Percentiles rank a stretch among this genome's conserved stretches.
These are phyloP conservation scores for Singerocomus inundabilis DNA, from an alignment of 1,284 basidiomycete genomes.

Conservation along the genomic window DNA sequence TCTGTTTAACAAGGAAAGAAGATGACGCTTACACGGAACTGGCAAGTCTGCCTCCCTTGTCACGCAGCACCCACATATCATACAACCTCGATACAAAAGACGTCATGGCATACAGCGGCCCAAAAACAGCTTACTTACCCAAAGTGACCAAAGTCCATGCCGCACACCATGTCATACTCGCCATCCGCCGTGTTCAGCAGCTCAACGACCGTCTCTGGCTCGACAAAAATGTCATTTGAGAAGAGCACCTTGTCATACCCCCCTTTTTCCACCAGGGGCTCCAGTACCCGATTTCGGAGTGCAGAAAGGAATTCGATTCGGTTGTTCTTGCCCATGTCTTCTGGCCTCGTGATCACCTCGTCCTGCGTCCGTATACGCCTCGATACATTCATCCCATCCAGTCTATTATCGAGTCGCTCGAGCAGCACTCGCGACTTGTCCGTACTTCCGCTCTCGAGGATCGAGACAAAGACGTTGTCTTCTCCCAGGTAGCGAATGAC, in stretches of 20 bases:
- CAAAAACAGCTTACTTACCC: constrained; percentile 23
- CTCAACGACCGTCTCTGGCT: constrained; percentile 45
- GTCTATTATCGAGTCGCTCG: constrained; percentile 6
- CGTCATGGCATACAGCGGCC: background rate
- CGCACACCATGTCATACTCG: constrained; percentile 56
- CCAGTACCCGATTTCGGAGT: constrained; percentile 46
- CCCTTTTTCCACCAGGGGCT: constrained; percentile 39
- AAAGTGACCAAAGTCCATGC: constrained; percentile 46
- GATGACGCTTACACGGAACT: constrained; percentile 16
- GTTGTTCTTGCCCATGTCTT: background rate
- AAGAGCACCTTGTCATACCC: constrained; percentile 48
- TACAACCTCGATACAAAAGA: constrained; percentile 16
- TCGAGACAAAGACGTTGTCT: constrained; percentile 53
- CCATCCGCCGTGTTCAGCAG: constrained; percentile 47
- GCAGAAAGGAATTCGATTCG: constrained; percentile 47
- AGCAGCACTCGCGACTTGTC: constrained; percentile 34
- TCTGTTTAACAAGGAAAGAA: background rate
- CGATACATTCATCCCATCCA: constrained; percentile 16
- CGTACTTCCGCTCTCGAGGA: constrained; percentile 52
- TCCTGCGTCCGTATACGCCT: constrained; percentile 19
- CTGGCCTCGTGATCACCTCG: constrained; percentile 9
- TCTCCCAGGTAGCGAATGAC: constrained; percentile 44
- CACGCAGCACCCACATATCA: constrained; percentile 27
- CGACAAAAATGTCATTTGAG: constrained; percentile 50
- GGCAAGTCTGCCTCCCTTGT: constrained; percentile 17